phyloP scores from a whole-genome alignment of 2,329 filamentous ascomycete genomes.

The Thermoascus crustaceus region DNA sequence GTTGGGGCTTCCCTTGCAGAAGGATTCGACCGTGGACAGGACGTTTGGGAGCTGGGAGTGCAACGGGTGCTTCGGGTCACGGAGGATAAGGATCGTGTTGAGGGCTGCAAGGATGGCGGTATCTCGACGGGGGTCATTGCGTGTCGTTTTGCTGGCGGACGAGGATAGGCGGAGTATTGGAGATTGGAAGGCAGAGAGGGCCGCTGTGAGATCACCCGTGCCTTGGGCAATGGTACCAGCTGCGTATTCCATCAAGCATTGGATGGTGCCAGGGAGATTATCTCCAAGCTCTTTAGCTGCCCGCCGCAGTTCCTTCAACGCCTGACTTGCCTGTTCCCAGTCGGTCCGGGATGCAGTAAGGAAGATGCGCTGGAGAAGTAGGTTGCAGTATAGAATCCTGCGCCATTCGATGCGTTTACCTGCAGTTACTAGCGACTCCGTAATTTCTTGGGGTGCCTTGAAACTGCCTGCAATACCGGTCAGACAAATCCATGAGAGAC shows the following conservation, averaged over 20 bases:
- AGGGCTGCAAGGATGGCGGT: slow-evolving; percentile 55
- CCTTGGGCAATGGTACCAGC: slow-evolving; percentile 69
- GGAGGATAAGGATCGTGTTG: slow-evolving; percentile 65
- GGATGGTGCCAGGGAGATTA: slow-evolving; percentile 34
- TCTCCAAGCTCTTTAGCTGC: slow-evolving; percentile 39
- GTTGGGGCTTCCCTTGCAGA: slow-evolving; percentile 63
- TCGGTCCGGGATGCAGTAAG: slow-evolving; percentile 62
- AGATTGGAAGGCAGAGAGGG: slow-evolving; percentile 59
- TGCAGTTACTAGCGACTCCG: slow-evolving; percentile 50
- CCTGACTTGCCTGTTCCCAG: slow-evolving; percentile 56
- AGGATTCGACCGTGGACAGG: slow-evolving; percentile 57
- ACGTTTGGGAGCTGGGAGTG: slow-evolving; percentile 53
- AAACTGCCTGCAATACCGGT: slow-evolving; percentile 23
- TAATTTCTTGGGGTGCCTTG: slow-evolving; percentile 31
- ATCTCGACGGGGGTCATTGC: slow-evolving; percentile 50
- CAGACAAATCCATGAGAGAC: slow-evolving; percentile 11
- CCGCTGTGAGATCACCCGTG: slow-evolving; percentile 61
- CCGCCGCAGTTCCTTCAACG: slow-evolving; percentile 46
- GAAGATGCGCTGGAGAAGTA: slow-evolving; percentile 63
- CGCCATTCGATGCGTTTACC: slow-evolving; percentile 57
- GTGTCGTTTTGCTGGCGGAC: slow-evolving; percentile 29
- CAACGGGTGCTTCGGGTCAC: slow-evolving; percentile 51
- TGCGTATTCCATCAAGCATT: slow-evolving; percentile 60
- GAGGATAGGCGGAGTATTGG: slow-evolving; percentile 49
- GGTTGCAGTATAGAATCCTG: slow-evolving; percentile 56